phyloP scores from a whole-genome alignment of 805 yeast genomes.

The Starmerella sirachaensis region DNA sequence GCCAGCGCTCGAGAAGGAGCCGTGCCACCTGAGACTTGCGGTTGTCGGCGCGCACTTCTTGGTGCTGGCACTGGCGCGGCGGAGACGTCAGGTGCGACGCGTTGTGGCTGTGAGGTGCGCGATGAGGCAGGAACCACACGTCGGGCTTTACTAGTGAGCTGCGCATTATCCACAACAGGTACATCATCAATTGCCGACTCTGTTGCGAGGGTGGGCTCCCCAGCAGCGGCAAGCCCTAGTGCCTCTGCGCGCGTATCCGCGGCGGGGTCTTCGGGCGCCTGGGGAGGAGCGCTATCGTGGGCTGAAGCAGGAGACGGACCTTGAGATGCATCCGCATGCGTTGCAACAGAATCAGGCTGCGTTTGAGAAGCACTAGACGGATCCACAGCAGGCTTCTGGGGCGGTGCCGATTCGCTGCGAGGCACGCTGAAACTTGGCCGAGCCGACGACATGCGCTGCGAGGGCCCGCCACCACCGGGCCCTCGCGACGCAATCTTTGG shows the following conservation, averaged over 20 bases:
- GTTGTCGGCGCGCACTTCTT: not conserved
- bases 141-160: not conserved
- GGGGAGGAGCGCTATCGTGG: too few relatives aligned
- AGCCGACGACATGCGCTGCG: conserved; percentile 21
- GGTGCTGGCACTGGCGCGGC: not conserved
- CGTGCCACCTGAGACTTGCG: not conserved
- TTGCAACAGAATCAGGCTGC: not conserved
- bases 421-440: conserved; percentile 21
- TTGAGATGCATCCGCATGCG: not conserved
- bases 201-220: not conserved
- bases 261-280: not conserved
- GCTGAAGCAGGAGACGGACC: not conserved
- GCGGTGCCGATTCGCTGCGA: not conserved
- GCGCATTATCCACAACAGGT: not conserved
- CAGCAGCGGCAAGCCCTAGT: not conserved
- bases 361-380: not conserved
- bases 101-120: not conserved
- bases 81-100: not conserved
- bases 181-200: not conserved
- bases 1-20: not conserved
- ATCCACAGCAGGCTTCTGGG: not conserved
- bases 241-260: not conserved
- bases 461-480: conserved; percentile 14
- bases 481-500: conserved; percentile 23
- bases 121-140: not conserved